phyloP scores from a whole-genome alignment of 305 asterid genomes.

The Petunia hybrid region DNA sequence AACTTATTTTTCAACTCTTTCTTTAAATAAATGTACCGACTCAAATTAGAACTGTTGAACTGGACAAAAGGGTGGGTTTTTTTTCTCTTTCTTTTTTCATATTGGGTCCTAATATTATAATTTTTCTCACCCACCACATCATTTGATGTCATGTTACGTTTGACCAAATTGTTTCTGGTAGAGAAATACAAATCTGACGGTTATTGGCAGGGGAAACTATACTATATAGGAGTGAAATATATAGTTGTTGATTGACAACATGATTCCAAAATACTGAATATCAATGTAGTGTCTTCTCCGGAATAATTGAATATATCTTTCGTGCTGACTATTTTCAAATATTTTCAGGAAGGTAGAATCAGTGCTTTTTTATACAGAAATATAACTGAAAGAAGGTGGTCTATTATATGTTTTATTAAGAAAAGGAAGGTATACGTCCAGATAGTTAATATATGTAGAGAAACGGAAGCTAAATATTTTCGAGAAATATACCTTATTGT shows the following conservation, averaged over 20 bases:
- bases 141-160: conserved; percentile 13
- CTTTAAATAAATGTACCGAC: background rate
- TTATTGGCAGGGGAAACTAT: background rate
- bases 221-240: background rate
- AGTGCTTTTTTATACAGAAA: background rate
- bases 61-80: background rate
- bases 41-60: background rate
- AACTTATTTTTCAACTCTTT: background rate
- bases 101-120: background rate
- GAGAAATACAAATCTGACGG: background rate
- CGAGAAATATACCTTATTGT: background rate
- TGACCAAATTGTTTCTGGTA: background rate
- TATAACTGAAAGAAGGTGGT: conserved; percentile 6
- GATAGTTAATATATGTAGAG: too few species aligned
- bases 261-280: background rate
- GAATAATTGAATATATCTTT: background rate
- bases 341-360: background rate
- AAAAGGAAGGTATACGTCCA: too few species aligned
- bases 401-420: background rate
- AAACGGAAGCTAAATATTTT: background rate
- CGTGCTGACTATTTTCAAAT: background rate
- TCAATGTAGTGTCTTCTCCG: background rate
- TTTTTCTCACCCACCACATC: conserved; percentile 18
- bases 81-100: background rate
- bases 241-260: conserved; percentile 6